A percentile compares a stretch with the other conserved stretches of the same genome.
These are phyloP conservation scores for Dentipellis sp. DNA, from an alignment of 768 basidiomycete species.

Conservation along the genomic window DNA sequence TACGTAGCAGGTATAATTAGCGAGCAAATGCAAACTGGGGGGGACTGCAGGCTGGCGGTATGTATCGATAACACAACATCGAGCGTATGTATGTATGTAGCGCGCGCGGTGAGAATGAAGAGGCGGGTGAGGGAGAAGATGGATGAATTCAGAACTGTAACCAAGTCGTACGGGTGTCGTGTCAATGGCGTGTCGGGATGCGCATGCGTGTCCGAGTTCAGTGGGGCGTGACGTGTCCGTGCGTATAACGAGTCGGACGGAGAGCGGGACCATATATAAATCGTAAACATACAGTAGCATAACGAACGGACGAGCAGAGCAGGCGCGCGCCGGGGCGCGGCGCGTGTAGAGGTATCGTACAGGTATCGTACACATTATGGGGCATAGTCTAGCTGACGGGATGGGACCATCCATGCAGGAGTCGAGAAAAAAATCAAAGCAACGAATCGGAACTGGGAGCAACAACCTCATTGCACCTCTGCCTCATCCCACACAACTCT, in stretches of 20 bases:
- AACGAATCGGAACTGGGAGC: neutral
- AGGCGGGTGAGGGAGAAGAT: neutral
- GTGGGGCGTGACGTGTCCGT: neutral
- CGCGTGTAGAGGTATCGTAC: neutral
- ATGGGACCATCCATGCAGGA: neutral
- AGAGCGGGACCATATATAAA: neutral
- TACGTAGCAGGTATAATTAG: too few species aligned
- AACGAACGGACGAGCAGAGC: neutral
- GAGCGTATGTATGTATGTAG: neutral
- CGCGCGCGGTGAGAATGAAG: neutral
- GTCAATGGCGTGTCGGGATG: neutral
- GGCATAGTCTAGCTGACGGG: conserved; percentile 3
- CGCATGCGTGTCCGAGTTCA: neutral
- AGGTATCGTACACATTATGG: conserved; percentile 2
- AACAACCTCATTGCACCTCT: neutral
- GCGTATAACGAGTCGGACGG: conserved; percentile 1
- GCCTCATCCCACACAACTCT: conserved; percentile 10
- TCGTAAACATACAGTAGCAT: neutral
- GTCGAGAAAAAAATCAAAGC: neutral
- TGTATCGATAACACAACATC: neutral
- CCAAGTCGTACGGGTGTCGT: too few species aligned
- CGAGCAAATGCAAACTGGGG: too few species aligned
- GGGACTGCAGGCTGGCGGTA: neutral
- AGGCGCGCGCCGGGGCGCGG: neutral
- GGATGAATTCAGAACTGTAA: too few species aligned